Evolutionary conservation across 768 basidiomycete genomes (phyloP).

Genomic region (Trametopsis cervina): DNA sequence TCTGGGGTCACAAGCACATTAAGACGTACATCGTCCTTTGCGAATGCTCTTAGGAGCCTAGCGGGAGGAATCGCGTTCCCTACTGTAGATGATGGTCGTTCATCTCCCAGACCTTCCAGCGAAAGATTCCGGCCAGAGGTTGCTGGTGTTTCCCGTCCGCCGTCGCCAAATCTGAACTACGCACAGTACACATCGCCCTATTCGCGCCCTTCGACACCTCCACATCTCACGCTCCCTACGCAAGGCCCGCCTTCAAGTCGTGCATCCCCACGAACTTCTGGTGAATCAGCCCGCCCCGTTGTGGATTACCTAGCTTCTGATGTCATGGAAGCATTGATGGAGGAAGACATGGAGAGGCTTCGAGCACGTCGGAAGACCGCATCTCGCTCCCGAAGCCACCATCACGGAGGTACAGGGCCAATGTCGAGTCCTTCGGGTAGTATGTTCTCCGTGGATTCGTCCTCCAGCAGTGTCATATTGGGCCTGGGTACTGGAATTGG

Average conservation of each 20-base stretch:
- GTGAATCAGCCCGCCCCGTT: slow-evolving; percentile 24
- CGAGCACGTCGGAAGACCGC: slow-evolving; percentile 52
- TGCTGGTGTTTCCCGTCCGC: slow-evolving; percentile 50
- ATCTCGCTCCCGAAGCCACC: slow-evolving; percentile 25
- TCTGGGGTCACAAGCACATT: slow-evolving; percentile 61
- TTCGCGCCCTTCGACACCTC: slow-evolving; percentile 44
- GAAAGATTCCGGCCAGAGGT: slow-evolving; percentile 24
- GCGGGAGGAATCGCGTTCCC: slow-evolving; percentile 71
- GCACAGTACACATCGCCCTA: slow-evolving; percentile 78
- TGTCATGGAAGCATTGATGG: slow-evolving; percentile 85
- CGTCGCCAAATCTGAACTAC: slow-evolving; percentile 72
- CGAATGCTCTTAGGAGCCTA: slow-evolving; percentile 63
- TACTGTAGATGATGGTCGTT: slow-evolving; percentile 44
- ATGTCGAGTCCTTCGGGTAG: slow-evolving; percentile 68
- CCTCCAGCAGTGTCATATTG: slow-evolving; percentile 58
- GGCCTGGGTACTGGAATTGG: slow-evolving; percentile 76
- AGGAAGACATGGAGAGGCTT: slow-evolving; percentile 91
- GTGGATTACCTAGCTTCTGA: slow-evolving; percentile 63
- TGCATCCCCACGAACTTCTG: slow-evolving; percentile 17
- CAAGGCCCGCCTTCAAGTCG: slow-evolving; percentile 23
- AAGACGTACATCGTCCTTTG: slow-evolving; percentile 75
- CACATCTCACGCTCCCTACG: slow-evolving; percentile 10
- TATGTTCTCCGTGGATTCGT: slow-evolving; percentile 71
- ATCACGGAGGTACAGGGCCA: slow-evolving; percentile 33
- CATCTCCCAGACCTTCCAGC: slow-evolving; percentile 26